Base-by-base conservation (phyloP, 2,329 filamentous ascomycete species). In the Colletotrichum sp. region DNA sequence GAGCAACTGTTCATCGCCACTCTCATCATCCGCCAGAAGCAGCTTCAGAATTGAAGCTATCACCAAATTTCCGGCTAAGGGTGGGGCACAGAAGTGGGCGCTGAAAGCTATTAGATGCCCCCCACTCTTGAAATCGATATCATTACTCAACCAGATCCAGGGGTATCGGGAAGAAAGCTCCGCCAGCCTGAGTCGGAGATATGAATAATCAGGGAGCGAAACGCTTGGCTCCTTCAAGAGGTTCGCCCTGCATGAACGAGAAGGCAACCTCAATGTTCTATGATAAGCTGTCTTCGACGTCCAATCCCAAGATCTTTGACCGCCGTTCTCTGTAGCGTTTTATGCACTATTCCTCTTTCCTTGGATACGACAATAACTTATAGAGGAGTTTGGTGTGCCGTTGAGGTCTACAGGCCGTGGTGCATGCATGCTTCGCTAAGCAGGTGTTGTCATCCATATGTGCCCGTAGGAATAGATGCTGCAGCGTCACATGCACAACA, bases 111-210 rank as follows among this genome's bases (percentile, higher is more conserved):
- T 26, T 26, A 22, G 44, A 52, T 52, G 44, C n/a, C n/a, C 57
- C 26, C 59, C 59, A 62, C 26, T 34, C 59, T 34, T n/a, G 30
- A 32, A n/a, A 62, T 62, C 18, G 30, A 30, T 62, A 30, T 62
- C 16, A 62, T 32, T 34, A 52, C 44, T 52, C 44, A 52, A 52
- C 44, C n/a, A 13, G n/a, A 52, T 52, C 44, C 12, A 52, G n/a
- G 44, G 44, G 10, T 52, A 8, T 7, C 10, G 44, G 44, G 44
- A 52, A 22, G 44, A 52, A 52, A 52, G 44, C n/a, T 52, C 44
- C 44, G n/a, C 12, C 44, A 52, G n/a, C 44, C n/a, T 52, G 2
- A 48, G 44, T 1, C 10, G n/a, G 10, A 48, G 44, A 22, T 48
- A 7, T 48, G 10, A 48, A 10, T 16, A 13, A 48, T 48, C 8